Evolutionary conservation across 768 basidiomycete genomes (phyloP), one percentile per base, ranked within the genome.

Genomic region (Mycena belliarum): DNA sequence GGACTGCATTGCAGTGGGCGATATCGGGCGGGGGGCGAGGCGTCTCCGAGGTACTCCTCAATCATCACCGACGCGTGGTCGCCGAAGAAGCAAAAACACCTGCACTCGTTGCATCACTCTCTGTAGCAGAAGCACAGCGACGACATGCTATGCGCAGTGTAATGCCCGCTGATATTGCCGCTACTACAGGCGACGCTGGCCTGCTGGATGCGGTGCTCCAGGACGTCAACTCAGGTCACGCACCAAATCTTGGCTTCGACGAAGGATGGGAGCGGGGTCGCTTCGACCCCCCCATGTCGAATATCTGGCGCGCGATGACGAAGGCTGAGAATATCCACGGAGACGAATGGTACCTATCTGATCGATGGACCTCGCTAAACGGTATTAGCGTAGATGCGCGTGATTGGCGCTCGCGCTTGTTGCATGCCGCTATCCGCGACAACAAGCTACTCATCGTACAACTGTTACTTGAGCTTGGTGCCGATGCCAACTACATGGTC

Each of bases 1-100:
- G 59, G 59, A 60, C 59, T 43, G 47, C 53, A 21, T 42, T 60
- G 14, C 59, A 60, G 26, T 60, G 59, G 59, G 59, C 59, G 24
- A 53, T 53, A 43, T 60, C 59, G 16, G 41, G 48, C 24, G 46
- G 59, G 16, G 6, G 37, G 12, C 52, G 52, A 15, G 43, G 23
- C 41, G 24, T 40, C 28, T 33, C 42, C 3, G 25, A 60, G 32
- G 14, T 50, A 14, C 48, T 60, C 32, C 59, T 60, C 12, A 49
- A 55, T 26, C 59, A 60, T 15, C 59, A 60, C 32, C 29, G 53
- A 43, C 37, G 16, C 20, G 55, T 60, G 28, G 38, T 46, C 21
- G 40, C 59, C 48, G 23, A 16, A 9, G 33, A 20, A 41, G 18
- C 38, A 40, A n/a, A n/a, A n/a, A 18, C 4, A 20, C n/a, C 38